Evolutionary conservation across 2,329 filamentous ascomycete species (phyloP).

Genomic region (Epichloe gansuensis): DNA sequence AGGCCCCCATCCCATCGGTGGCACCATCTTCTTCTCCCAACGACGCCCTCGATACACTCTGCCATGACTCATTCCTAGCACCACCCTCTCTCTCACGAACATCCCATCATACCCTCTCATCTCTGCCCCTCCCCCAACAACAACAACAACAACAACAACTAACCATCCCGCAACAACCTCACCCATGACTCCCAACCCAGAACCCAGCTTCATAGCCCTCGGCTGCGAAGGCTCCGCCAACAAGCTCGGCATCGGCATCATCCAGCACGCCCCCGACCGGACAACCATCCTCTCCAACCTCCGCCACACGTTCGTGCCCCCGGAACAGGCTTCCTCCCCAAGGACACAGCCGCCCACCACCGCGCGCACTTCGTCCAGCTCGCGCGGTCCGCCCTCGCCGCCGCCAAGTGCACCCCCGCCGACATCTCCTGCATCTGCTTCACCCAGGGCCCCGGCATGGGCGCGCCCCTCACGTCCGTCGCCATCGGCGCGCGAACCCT

Average conservation of each 20-base stretch:
- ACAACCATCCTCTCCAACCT: conserved; percentile 77
- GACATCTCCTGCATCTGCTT: conserved; percentile 91
- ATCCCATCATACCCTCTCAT: too few relatives aligned
- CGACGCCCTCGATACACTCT: too few relatives aligned
- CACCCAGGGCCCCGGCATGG: conserved; percentile 93
- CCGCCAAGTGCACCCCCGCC: conserved; percentile 46
- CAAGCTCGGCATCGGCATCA: conserved; percentile 90
- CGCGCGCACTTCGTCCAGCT: conserved; percentile 70
- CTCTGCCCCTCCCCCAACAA: too few relatives aligned
- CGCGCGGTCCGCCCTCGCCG: conserved; percentile 65
- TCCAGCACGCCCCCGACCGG: conserved; percentile 54
- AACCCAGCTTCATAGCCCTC: conserved; percentile 37
- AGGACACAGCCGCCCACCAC: conserved; percentile 91
- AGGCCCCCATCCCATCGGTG: too few relatives aligned
- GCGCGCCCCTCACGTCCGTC: conserved; percentile 76
- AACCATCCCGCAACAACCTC: background rate
- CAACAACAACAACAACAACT: too few relatives aligned
- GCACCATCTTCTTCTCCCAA: too few relatives aligned
- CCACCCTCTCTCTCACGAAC: background rate
- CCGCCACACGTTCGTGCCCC: conserved; percentile 84
- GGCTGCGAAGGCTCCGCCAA: conserved; percentile 87
- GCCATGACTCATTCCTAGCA: too few relatives aligned
- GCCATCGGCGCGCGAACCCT: conserved; percentile 77
- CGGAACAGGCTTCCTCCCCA: conserved; percentile 88
- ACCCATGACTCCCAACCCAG: background rate